Conservation (phyloP, 768 basidiomycete species). For the Kondoa malvinella region DNA sequence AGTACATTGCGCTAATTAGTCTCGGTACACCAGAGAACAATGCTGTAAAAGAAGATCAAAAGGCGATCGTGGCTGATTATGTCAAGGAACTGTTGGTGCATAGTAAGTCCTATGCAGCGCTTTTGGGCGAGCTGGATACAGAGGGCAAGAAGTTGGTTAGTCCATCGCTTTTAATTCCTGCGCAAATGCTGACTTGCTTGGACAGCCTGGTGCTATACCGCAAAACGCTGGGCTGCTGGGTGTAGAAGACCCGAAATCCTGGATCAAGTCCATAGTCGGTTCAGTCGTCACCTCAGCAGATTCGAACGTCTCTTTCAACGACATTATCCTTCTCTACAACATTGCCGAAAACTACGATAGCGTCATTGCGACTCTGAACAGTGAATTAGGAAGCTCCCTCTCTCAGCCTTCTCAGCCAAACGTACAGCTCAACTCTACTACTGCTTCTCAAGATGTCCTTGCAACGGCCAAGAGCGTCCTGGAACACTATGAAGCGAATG, state of each 20-base stretch:
- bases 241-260: slow-evolving; percentile 47
- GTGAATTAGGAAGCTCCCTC: slow-evolving; percentile 68
- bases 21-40: slow-evolving; percentile 54
- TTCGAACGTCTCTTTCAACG: slow-evolving; percentile 62
- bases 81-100: slow-evolving; percentile 35
- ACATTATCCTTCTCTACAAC: slow-evolving; percentile 91
- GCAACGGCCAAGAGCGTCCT: slow-evolving; percentile 39
- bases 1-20: slow-evolving; percentile 79
- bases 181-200: not conserved
- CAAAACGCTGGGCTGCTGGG: slow-evolving; percentile 61
- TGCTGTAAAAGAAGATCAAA: slow-evolving; percentile 42
- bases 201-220: slow-evolving; percentile 70
- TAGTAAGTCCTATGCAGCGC: slow-evolving; percentile 55
- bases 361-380: slow-evolving; percentile 71
- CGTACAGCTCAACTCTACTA: slow-evolving; percentile 17
- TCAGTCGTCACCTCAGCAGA: slow-evolving; percentile 66
- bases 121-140: slow-evolving; percentile 77
- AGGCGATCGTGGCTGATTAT: slow-evolving; percentile 25
- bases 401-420: slow-evolving; percentile 42
- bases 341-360: slow-evolving; percentile 77
- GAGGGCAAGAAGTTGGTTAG: slow-evolving; percentile 59
- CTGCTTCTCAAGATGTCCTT: slow-evolving; percentile 23
- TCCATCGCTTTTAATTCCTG: not conserved
- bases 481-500: slow-evolving; percentile 56
- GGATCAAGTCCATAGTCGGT: slow-evolving; percentile 64